These are phyloP conservation scores for Osmanthus fragrans DNA, from an alignment of 257 asterid genomes.

Conservation along the genomic window DNA sequence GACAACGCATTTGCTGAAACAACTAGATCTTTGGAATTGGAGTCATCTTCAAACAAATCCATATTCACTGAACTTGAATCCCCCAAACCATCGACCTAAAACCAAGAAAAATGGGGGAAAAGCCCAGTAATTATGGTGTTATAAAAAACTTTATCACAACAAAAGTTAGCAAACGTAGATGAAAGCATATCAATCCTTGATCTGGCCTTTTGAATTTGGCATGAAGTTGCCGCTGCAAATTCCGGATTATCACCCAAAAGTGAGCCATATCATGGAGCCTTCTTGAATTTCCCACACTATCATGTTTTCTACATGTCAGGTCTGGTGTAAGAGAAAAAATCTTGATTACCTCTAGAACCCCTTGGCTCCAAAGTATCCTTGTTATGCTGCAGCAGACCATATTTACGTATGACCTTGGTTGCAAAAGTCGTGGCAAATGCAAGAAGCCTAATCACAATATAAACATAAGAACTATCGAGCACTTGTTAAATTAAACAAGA, in stretches of 20 bases:
- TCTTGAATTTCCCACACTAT: slow-evolving; percentile 43
- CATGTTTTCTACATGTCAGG: slow-evolving; percentile 41
- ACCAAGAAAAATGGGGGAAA: not conserved
- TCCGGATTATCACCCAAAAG: slow-evolving; percentile 68
- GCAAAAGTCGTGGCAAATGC: slow-evolving; percentile 77
- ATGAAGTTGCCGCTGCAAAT: slow-evolving; percentile 67
- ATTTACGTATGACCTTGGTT: slow-evolving; percentile 64
- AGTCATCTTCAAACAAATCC: slow-evolving; percentile 55
- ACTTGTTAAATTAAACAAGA: slow-evolving; percentile 20
- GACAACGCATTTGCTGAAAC: slow-evolving; percentile 45
- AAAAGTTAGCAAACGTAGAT: slow-evolving; percentile 27
- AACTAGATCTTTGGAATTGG: slow-evolving; percentile 43
- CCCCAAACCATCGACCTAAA: slow-evolving; percentile 58
- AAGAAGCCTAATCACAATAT: slow-evolving; percentile 80
- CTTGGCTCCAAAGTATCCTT: slow-evolving; percentile 45
- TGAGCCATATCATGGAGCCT: slow-evolving; percentile 73
- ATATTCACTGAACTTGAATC: slow-evolving; percentile 31
- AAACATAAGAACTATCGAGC: slow-evolving; percentile 21
- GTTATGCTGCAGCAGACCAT: slow-evolving; percentile 69
- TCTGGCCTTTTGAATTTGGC: slow-evolving; percentile 70
- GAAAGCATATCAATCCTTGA: slow-evolving; percentile 55
- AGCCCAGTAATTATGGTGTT: slow-evolving; percentile 16
- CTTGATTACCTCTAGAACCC: slow-evolving; percentile 40
- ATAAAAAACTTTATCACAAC: not conserved
- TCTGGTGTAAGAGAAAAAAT: slow-evolving; percentile 32